Percentiles rank a stretch among this genome's conserved stretches.
Evolutionary conservation across 345 rosid genomes (phyloP).

Genomic region (Eucalyptus brandiana): DNA sequence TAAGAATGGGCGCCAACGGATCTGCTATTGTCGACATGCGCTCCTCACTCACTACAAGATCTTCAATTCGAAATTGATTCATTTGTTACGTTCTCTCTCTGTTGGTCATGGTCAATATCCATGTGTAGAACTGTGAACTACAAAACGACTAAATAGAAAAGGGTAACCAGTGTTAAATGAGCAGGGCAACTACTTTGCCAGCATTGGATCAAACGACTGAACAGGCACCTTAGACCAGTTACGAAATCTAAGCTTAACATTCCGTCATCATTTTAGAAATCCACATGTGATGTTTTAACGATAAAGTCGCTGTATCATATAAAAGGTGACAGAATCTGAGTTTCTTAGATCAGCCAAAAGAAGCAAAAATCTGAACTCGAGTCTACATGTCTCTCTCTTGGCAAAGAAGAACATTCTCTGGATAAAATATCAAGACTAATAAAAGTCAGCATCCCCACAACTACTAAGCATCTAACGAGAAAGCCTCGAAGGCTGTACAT

Average conservation of each 20-base stretch:
- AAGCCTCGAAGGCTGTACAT: background rate
- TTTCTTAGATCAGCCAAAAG: background rate
- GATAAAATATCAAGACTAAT: background rate
- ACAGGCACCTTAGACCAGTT: background rate
- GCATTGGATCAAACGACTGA: background rate
- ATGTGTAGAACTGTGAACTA: background rate
- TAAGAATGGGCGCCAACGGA: slow-evolving; percentile 74
- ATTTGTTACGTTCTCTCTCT: background rate
- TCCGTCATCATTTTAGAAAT: background rate
- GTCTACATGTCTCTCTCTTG: background rate
- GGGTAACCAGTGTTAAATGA: background rate
- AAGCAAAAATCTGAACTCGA: background rate
- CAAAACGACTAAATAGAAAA: background rate
- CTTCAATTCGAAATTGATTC: slow-evolving; percentile 20
- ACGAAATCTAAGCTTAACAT: background rate
- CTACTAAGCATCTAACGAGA: background rate
- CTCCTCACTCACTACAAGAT: slow-evolving; percentile 76
- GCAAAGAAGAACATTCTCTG: background rate
- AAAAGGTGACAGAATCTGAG: background rate
- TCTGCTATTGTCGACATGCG: slow-evolving; percentile 95
- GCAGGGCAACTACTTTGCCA: background rate
- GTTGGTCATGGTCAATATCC: background rate
- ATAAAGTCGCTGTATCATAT: background rate
- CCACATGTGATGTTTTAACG: background rate
- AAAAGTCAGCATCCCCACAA: background rate